Evolutionary conservation across 2,329 filamentous ascomycete genomes (phyloP).

Genomic region (Gliomastix tumulicola): DNA sequence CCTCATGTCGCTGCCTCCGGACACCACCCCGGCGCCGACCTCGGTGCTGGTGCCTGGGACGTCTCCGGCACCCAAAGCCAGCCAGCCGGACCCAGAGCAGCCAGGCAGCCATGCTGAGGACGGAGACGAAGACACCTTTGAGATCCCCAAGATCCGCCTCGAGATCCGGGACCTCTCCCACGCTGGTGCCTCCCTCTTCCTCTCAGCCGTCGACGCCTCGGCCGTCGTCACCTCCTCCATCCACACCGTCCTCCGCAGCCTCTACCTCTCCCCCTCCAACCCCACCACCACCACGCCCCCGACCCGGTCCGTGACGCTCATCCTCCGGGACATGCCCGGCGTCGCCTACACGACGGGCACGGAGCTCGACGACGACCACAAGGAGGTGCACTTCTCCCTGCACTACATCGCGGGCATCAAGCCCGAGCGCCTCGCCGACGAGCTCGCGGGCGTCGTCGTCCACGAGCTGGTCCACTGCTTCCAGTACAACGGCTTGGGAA

Average conservation of each 20-base stretch:
- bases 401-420: constrained; percentile 56
- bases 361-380: constrained; percentile 77
- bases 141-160: constrained; percentile 50
- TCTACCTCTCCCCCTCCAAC: constrained; percentile 53
- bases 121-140: constrained; percentile 18
- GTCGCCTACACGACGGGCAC: constrained; percentile 84
- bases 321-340: constrained; percentile 72
- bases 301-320: constrained; percentile 80
- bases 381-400: constrained; percentile 85
- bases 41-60: constrained; percentile 14
- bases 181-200: constrained; percentile 59
- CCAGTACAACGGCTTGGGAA: constrained; percentile 63
- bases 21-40: constrained; percentile 12
- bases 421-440: constrained; percentile 37
- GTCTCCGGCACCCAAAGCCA: constrained; percentile 13
- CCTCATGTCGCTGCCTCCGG: constrained; percentile 11
- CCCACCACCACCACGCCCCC: constrained; percentile 38
- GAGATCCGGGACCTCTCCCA: constrained; percentile 52
- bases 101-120: no score
- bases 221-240: constrained; percentile 57
- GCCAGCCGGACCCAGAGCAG: constrained; percentile 1
- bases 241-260: constrained; percentile 58
- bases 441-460: constrained; percentile 77
- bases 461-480: constrained; percentile 96
- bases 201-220: constrained; percentile 56